A percentile compares a stretch with the other conserved stretches of the same genome.
Evolutionary conservation across 2,329 filamentous ascomycete species (phyloP).

Genomic region (Cladophialophora bantiana): DNA sequence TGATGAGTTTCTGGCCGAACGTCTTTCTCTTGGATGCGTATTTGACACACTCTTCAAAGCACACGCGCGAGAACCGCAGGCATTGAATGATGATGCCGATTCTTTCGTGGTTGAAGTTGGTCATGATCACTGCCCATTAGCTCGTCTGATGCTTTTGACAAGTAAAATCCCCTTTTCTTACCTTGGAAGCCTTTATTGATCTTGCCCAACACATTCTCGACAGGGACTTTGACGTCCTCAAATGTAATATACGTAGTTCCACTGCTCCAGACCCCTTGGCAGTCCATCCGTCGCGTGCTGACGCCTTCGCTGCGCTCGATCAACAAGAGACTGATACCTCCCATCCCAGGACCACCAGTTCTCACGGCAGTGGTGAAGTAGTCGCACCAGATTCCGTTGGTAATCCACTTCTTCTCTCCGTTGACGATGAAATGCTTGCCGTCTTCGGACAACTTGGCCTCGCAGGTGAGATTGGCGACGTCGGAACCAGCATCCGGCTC

Average conservation of each 20-base stretch:
- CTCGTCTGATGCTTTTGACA: not conserved
- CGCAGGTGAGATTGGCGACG: conserved; percentile 92
- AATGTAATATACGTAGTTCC: conserved; percentile 98
- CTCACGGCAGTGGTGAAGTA: conserved; percentile 98
- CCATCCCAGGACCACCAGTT: conserved; percentile 88
- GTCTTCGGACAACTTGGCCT: conserved; percentile 92
- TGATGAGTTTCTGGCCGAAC: conserved; percentile 94
- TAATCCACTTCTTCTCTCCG: conserved; percentile 99
- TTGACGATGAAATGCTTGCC: conserved; percentile 98
- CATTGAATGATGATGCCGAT: conserved; percentile 99
- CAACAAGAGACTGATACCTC: conserved; percentile 86
- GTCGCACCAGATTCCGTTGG: conserved; percentile 94
- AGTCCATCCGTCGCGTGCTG: conserved; percentile 94
- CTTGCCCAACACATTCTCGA: conserved; percentile 98
- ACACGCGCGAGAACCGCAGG: conserved; percentile 92
- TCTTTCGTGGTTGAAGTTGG: conserved; percentile 99
- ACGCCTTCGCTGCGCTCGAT: conserved; percentile 92
- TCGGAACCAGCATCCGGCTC: conserved; percentile 95
- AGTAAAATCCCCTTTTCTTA: conserved; percentile 41
- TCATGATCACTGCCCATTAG: conserved; percentile 80
- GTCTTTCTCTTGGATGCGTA: conserved; percentile 97
- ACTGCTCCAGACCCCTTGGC: conserved; percentile 93
- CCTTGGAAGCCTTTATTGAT: conserved; percentile 96
- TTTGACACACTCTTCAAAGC: conserved; percentile 94
- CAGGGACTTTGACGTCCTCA: conserved; percentile 98